Evolutionary conservation across 1,284 basidiomycete species (phyloP).

Genomic region (Ceratobasidium sp.): DNA sequence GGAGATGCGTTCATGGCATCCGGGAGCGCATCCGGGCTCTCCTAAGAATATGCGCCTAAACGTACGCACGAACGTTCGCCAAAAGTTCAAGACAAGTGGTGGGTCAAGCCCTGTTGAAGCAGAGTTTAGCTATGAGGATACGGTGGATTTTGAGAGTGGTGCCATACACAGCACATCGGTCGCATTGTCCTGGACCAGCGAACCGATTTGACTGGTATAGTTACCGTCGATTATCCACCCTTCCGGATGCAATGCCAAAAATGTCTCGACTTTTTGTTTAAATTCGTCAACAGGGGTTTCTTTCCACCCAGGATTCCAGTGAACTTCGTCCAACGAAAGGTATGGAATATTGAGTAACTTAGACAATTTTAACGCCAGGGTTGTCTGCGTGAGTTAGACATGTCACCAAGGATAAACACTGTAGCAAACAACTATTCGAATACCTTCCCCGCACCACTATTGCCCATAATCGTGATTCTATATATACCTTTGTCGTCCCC

Average conservation of each 20-base stretch:
- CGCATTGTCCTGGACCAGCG: conserved; percentile 7
- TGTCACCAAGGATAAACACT: not conserved
- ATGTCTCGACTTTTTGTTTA: not conserved
- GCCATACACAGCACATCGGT: conserved; percentile 29
- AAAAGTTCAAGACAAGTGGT: conserved; percentile 5
- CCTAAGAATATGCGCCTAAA: conserved; percentile 17
- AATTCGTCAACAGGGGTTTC: not conserved
- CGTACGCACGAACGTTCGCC: conserved; percentile 5
- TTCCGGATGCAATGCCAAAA: conserved; percentile 4
- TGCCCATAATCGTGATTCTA: conserved; percentile 17
- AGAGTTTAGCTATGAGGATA: not conserved
- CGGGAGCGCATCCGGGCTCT: conserved; percentile 1
- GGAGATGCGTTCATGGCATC: conserved; percentile 6
- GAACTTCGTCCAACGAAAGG: conserved; percentile 15
- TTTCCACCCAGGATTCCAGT: conserved; percentile 20
- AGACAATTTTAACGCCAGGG: conserved; percentile 6
- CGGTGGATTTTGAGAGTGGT: too few relatives aligned
- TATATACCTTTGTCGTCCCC: conserved; percentile 17
- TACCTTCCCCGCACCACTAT: conserved; percentile 32
- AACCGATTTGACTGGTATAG: not conserved
- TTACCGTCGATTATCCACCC: conserved; percentile 30
- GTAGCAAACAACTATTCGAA: not conserved
- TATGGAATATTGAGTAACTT: conserved; percentile 2
- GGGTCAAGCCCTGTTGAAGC: conserved; percentile 13
- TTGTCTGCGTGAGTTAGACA: not conserved